Conservation (phyloP, 495 filamentous ascomycete genomes). For the Neurospora pannonica region DNA sequence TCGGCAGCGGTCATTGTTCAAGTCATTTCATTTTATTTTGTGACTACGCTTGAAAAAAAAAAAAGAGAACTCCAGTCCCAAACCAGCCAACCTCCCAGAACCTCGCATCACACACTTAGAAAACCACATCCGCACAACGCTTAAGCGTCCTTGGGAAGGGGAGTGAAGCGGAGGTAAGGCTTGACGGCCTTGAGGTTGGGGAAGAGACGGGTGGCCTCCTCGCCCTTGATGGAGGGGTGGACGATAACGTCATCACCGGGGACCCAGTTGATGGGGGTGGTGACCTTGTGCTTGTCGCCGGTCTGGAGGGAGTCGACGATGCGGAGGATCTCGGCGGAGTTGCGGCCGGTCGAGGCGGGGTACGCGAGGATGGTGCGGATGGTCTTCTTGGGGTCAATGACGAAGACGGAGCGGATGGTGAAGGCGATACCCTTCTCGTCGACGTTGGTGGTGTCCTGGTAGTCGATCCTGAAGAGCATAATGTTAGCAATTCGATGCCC, state of each 20-base stretch:
- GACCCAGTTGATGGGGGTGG: conserved; percentile 88
- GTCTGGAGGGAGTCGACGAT: conserved; percentile 95
- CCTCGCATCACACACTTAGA: neutral
- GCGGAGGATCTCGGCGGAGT: conserved; percentile 90
- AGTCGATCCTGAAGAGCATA: conserved; percentile 56
- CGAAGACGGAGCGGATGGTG: conserved; percentile 97
- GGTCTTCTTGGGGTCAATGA: conserved; percentile 97
- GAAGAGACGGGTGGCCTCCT: conserved; percentile 84
- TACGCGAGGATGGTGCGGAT: conserved; percentile 95
- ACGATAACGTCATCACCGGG: conserved; percentile 93
- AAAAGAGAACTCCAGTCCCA: neutral
- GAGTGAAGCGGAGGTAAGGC: conserved; percentile 76
- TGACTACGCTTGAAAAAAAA: neutral
- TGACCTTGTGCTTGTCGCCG: conserved; percentile 90
- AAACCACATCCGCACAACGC: neutral
- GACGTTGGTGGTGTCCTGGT: conserved; percentile 69
- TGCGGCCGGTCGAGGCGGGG: conserved; percentile 94
- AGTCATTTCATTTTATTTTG: neutral
- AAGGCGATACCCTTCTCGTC: conserved; percentile 94
- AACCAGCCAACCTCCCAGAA: neutral
- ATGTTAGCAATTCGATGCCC: neutral
- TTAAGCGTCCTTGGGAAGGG: conserved; percentile 46
- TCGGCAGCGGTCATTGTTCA: neutral
- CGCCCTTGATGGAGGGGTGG: conserved; percentile 75
- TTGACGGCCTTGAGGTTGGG: conserved; percentile 87